Evolutionary conservation across 257 asterid species (phyloP), one percentile per base, ranked within the genome.

Genomic region (Dorcoceras hygrometricum): DNA sequence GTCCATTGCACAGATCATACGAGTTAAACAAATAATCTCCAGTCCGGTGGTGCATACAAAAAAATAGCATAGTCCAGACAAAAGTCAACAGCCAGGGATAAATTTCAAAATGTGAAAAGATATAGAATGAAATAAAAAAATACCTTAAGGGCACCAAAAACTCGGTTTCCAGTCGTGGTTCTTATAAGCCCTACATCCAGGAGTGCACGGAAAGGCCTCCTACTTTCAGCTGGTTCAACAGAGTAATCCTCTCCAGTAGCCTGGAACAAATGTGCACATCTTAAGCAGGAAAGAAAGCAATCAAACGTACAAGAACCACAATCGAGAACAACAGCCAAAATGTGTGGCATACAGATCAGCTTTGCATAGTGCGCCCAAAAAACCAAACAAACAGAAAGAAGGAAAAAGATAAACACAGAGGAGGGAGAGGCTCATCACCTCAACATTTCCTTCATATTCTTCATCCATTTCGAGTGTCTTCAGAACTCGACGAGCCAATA

Each of bases 111-210:
- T 7, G 19, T 57, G 12, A 29, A 31, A n/a, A 22, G 16, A 8
- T 18, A 14, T 14, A 28, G 16, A 6, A 6, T 39, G 46, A 48
- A 63, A 18, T 3, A 59, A 36, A 28, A 57, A 3, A 16, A 19
- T 78, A 84, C 90, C 90, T 84, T 84, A 63, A 84, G 88, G 29
- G 90, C 90, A 68, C 90, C 86, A 76, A 84, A 84, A 34, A 84
- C 81, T 46, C 88, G 86, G 72, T 84, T 84, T 11, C 90, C 90
- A 6, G 90, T 84, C 0, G 90, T 82, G 18, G 90, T 84, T 23
- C 68, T 71, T 5, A 84, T 3, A 57, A 84, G 90, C 9, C 90
- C 90, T 50, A 84, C 88, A 74, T 84, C 90, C 51, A 82, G 80
- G 65, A 84, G 90, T 24, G 88, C 88, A 56, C 84, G 90, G 75